Base-by-base conservation (phyloP, 2,329 filamentous ascomycete species). In the Cladosporium velox region DNA sequence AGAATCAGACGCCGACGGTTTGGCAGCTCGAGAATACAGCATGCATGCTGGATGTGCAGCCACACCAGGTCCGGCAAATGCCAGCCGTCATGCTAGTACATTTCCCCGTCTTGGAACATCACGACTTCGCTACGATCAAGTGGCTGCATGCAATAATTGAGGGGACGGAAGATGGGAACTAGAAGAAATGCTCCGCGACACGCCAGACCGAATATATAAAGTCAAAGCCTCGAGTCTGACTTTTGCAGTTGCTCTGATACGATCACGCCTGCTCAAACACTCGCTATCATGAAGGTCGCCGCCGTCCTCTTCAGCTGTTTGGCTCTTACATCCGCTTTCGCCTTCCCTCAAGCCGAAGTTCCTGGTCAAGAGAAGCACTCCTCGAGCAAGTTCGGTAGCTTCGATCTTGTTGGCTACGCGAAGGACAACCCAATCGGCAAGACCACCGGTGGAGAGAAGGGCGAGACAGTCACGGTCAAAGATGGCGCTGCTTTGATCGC, bases 401-500 rank as follows among this genome's bases (percentile, higher is more conserved):
- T 57, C 51, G 61, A 64, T 18, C 61, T 64, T n/a, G 61, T 64
- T 10, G 70, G 71, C 35, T 73, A 68, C 54, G 71, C 66, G 14
- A 69, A 70, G 35, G 67, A 70, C 41, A 73, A 73, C 47, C 71
- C 71, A 15, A 66, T 72, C 18, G 70, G 71, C 26, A 66, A 76
- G 55, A 80, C 79, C 12, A 79, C 76, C 28, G 79, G 78, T 66
- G 79, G 79, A 66, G 73, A 72, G 63, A 77, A 77, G 15, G 78
- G 78, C 21, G 72, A 71, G 38, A 74, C 73, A 21, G 72, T 77
- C 62, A 75, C 74, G 34, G 78, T 80, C 41, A 70, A 73, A n/a
- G 72, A 72, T 34, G 71, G 75, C 26, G 75, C 72, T 24, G 77
- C 80, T 52, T 78, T 86, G 51, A 74, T 77, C 8, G 75, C 78